These are phyloP conservation scores for Mycena galopus DNA, from an alignment of 768 basidiomycete genomes.

Conservation along the genomic window DNA sequence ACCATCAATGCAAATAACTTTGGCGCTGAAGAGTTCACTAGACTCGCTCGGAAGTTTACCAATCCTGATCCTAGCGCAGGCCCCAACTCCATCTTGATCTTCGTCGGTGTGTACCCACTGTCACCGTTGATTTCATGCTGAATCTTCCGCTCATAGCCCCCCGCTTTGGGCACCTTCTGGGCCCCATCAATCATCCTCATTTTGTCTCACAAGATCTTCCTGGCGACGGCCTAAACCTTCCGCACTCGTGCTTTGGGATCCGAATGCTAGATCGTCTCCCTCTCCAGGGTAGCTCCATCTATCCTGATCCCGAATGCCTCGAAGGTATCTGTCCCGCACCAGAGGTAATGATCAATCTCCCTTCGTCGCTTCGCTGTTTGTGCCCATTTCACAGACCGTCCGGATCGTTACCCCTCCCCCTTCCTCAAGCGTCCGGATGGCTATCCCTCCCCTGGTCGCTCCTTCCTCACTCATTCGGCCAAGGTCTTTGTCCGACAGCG, in stretches of 20 bases:
- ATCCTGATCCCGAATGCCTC: not conserved
- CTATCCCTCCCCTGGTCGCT: not conserved
- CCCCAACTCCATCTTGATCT: not conserved
- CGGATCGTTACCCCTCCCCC: not conserved
- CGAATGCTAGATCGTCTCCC: not conserved
- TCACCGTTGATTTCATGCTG: not conserved
- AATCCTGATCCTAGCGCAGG: not conserved
- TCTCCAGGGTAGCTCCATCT: not conserved
- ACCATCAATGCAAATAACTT: slow-evolving; percentile 16
- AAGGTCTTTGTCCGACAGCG: not conserved
- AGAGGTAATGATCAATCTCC: not conserved
- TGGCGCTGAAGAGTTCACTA: not conserved
- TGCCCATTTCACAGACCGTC: not conserved
- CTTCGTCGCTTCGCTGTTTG: not conserved
- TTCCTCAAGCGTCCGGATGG: not conserved
- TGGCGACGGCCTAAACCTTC: not conserved
- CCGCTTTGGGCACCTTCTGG: not conserved
- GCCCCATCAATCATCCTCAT: not conserved
- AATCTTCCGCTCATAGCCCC: not conserved
- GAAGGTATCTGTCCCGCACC: not conserved
- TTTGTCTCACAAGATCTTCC: not conserved
- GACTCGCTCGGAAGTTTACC: not conserved
- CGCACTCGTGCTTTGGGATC: not conserved
- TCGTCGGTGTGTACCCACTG: not conserved
- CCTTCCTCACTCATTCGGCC: not conserved